phyloP scores from a whole-genome alignment of 176 grass and related monocot species.

The Melocanna baccifera region DNA sequence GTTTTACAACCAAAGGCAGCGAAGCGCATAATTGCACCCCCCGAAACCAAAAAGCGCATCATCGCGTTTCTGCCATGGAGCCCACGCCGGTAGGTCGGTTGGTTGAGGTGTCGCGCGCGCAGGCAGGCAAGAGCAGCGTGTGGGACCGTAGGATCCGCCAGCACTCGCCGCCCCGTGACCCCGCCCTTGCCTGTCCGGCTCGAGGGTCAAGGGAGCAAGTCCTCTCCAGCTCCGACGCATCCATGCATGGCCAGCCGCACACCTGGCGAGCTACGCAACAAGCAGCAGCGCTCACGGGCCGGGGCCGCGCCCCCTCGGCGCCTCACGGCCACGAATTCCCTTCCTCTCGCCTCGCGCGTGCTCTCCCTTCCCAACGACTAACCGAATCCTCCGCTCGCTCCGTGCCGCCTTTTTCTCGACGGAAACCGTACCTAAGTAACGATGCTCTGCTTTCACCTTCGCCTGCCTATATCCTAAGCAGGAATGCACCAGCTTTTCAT shows the following conservation, averaged over 20 bases:
- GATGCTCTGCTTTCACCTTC: not conserved
- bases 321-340: constrained; percentile 4
- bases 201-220: not conserved
- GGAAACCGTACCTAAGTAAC: not conserved
- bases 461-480: not conserved
- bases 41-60: not conserved
- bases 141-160: not conserved
- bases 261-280: constrained; percentile 31
- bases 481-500: not conserved
- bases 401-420: not conserved
- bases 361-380: not conserved
- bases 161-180: not conserved
- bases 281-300: constrained; percentile 9
- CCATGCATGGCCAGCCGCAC: not conserved
- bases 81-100: not conserved
- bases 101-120: not conserved
- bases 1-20: not conserved
- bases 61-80: not conserved
- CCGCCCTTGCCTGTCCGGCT: not conserved
- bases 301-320: not conserved
- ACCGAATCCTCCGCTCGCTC: not conserved
- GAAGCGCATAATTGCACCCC: not conserved
- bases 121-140: not conserved
- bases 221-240: too few species aligned
- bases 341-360: not conserved